A percentile compares a stretch with the other conserved stretches of the same genome.
Evolutionary conservation across 2,329 filamentous ascomycete genomes (phyloP).

Genomic region (Talaromyces albobiverticillius): DNA sequence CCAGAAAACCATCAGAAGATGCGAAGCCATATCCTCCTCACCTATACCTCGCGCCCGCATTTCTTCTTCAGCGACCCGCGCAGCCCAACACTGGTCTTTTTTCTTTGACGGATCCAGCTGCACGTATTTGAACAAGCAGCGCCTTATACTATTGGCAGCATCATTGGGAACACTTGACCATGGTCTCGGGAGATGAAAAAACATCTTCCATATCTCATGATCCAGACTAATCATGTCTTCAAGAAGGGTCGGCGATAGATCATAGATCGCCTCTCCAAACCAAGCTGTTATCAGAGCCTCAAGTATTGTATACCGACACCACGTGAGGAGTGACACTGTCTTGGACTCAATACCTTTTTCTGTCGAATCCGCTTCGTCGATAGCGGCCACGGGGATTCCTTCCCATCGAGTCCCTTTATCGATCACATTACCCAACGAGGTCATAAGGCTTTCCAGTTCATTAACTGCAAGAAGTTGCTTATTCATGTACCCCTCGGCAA

Average conservation of each 20-base stretch:
- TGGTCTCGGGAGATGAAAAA: not conserved
- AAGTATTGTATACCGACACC: not conserved
- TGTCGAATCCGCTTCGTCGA: not conserved
- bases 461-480: not conserved
- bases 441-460: not conserved
- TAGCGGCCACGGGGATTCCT: not conserved
- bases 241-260: not conserved
- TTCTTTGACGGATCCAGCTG: not conserved
- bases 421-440: not conserved
- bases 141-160: not conserved
- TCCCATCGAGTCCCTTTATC: not conserved
- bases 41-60: not conserved
- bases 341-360: not conserved
- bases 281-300: not conserved
- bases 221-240: not conserved
- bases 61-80: not conserved
- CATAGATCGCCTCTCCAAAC: not conserved
- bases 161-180: not conserved
- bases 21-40: slow-evolving; percentile 3
- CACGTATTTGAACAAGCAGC: not conserved
- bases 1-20: slow-evolving; percentile 4
- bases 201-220: not conserved
- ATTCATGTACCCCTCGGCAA: not conserved
- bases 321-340: not conserved
- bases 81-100: not conserved